Base-by-base conservation (phyloP, 169 alveolate species). In the Plasmodium relictum region DNA sequence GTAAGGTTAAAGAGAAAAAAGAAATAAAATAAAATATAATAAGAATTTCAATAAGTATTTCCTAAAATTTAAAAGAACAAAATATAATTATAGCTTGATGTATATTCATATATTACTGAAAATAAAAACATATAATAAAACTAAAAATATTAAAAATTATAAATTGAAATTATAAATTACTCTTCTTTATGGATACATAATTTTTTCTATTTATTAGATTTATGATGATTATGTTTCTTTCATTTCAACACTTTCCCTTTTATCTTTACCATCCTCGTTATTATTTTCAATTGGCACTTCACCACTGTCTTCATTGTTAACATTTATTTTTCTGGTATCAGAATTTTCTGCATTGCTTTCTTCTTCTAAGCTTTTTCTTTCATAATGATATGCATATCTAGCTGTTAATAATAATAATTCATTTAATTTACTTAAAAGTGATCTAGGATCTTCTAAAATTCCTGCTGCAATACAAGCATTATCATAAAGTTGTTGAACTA, bases 381-480 rank as follows among this genome's bases (percentile, higher is more conserved):
- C 88, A 73, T 88, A 78, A 66, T 94, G 95, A 88, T 92, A 93
- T 16, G 96, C 97, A 66, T 89, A 94, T 24, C 94, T 94, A 22
- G 95, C 97, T 6, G 97, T 94, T 12, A 92, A 87, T 26, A 89
- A 61, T 18, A 96, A 93, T 69, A 95, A 87, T 78, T 95, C 92
- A 93, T 96, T 94, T 59, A 96, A 93, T 42, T 97, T 83, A 16
- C 92, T 93, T 85, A 96, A 93, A 93, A 96, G 93, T 16, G 95
- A 86, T n/a, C 97, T 93, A 8, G 98, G 98, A 56, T 96, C 98
- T 63, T 96, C 98, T 83, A 96, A 94, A 48, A 96, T 95, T 31
- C 98, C 98, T 8, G 98, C 98, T 5, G 98, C 98, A 48, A 96
- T 95, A 78, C 97, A 93, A 8, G 98, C 98, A 86, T 95, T 96